phyloP scores from a whole-genome alignment of 805 yeast genomes.

The Clavispora santaluciae region DNA sequence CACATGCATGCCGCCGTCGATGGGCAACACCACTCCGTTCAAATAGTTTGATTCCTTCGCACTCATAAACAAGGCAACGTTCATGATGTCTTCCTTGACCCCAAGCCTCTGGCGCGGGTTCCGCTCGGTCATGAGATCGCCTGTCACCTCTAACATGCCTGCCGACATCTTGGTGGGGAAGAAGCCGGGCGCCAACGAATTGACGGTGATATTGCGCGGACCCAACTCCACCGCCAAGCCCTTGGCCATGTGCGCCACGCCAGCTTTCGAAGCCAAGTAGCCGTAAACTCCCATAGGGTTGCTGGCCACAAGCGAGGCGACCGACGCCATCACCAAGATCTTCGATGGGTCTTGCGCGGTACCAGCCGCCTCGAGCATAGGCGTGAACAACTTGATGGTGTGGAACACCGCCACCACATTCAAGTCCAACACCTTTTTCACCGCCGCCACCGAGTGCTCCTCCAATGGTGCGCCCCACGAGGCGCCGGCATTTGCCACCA shows the following conservation, averaged over 20 bases:
- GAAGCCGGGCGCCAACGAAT: conserved; percentile 71
- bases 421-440: conserved; percentile 58
- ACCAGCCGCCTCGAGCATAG: conserved; percentile 51
- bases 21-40: conserved; percentile 62
- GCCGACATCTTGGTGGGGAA: conserved; percentile 73
- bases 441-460: conserved; percentile 55
- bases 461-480: conserved; percentile 68
- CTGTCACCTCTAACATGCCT: conserved; percentile 51
- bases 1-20: conserved; percentile 65
- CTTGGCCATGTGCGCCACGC: conserved; percentile 63
- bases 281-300: conserved; percentile 61
- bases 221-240: conserved; percentile 63
- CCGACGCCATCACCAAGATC: conserved; percentile 61
- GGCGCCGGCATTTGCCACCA: conserved; percentile 77
- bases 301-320: conserved; percentile 46
- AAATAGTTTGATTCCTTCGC: conserved; percentile 52
- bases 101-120: conserved; percentile 69
- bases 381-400: conserved; percentile 59
- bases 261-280: conserved; percentile 70
- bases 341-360: conserved; percentile 55
- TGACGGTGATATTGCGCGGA: conserved; percentile 61
- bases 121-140: conserved; percentile 39
- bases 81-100: conserved; percentile 52
- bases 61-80: conserved; percentile 51
- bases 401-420: conserved; percentile 67